Evolutionary conservation across 1,284 basidiomycete species (phyloP).

Genomic region (Termitomyces sp.): DNA sequence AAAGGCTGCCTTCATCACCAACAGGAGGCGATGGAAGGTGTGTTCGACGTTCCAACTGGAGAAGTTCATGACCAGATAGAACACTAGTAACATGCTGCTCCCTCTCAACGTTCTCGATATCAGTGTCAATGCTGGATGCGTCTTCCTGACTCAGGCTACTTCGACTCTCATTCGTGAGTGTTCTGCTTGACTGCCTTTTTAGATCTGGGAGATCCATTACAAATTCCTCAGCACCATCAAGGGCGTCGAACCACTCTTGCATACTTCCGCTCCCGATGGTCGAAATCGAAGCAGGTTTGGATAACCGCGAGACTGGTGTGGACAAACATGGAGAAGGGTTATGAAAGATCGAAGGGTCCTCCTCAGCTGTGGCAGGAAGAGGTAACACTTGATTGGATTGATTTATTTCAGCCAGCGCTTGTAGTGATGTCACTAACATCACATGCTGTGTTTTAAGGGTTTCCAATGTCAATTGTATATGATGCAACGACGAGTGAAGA

Average conservation of each 20-base stretch:
- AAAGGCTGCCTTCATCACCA: slow-evolving; percentile 83
- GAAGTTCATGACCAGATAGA: background rate
- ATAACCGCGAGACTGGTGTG: slow-evolving; percentile 32
- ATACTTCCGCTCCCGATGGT: slow-evolving; percentile 56
- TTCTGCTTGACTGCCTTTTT: slow-evolving; percentile 41
- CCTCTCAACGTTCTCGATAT: slow-evolving; percentile 34
- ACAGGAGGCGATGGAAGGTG: slow-evolving; percentile 62
- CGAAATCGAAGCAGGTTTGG: slow-evolving; percentile 45
- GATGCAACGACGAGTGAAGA: slow-evolving; percentile 29
- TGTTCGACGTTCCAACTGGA: slow-evolving; percentile 47
- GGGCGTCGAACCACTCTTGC: slow-evolving; percentile 72
- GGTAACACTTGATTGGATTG: slow-evolving; percentile 36
- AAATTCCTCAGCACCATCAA: slow-evolving; percentile 65
- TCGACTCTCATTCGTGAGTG: slow-evolving; percentile 35
- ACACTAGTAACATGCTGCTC: background rate
- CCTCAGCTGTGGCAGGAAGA: slow-evolving; percentile 46
- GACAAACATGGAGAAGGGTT: slow-evolving; percentile 26
- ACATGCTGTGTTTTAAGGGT: slow-evolving; percentile 59
- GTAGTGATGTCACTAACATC: slow-evolving; percentile 43
- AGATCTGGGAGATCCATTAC: slow-evolving; percentile 46
- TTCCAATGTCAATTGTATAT: slow-evolving; percentile 41
- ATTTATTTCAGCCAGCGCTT: slow-evolving; percentile 33
- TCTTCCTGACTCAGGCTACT: slow-evolving; percentile 36
- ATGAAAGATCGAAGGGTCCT: slow-evolving; percentile 26
- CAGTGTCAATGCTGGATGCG: slow-evolving; percentile 44